Evolutionary conservation across 2,329 filamentous ascomycete species (phyloP).

Genomic region (Coniella lustricola): DNA sequence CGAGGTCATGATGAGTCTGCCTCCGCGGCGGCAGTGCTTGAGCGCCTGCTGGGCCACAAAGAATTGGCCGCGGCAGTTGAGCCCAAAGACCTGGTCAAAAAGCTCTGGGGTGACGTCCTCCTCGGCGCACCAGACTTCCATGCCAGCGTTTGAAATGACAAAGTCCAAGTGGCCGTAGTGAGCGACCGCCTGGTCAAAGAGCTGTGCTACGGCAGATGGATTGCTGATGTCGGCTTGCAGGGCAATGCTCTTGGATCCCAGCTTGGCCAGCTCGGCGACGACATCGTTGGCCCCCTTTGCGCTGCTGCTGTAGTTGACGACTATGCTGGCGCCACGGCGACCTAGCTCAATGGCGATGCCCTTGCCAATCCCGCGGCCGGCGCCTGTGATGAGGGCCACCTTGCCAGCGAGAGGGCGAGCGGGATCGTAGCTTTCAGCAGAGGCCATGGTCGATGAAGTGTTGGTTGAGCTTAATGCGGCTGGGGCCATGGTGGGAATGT

Average conservation of each 20-base stretch:
- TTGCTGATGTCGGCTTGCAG: conserved; percentile 60
- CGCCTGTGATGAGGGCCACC: conserved; percentile 56
- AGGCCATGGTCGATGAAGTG: not conserved
- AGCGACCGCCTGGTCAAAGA: conserved; percentile 59
- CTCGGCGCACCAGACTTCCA: conserved; percentile 64
- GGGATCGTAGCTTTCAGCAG: conserved; percentile 15
- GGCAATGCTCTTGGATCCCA: conserved; percentile 50
- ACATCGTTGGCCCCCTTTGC: conserved; percentile 48
- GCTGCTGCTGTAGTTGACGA: conserved; percentile 61
- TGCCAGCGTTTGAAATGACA: conserved; percentile 65
- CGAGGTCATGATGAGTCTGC: conserved; percentile 65
- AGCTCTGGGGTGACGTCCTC: conserved; percentile 64
- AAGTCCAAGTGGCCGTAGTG: conserved; percentile 66
- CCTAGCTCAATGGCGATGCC: conserved; percentile 62
- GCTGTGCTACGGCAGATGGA: conserved; percentile 49
- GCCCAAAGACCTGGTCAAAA: conserved; percentile 64
- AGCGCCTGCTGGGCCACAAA: conserved; percentile 72
- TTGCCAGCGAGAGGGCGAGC: conserved; percentile 40
- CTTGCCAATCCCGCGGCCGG: conserved; percentile 59
- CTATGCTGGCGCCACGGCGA: conserved; percentile 55
- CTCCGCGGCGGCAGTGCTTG: conserved; percentile 62
- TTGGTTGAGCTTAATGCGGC: conserved; percentile 17
- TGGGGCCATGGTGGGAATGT: conserved; percentile 21
- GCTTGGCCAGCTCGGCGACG: conserved; percentile 45
- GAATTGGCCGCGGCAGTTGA: conserved; percentile 67